Conservation (phyloP, 179 eudicot species). For the Silene noctiflora region DNA sequence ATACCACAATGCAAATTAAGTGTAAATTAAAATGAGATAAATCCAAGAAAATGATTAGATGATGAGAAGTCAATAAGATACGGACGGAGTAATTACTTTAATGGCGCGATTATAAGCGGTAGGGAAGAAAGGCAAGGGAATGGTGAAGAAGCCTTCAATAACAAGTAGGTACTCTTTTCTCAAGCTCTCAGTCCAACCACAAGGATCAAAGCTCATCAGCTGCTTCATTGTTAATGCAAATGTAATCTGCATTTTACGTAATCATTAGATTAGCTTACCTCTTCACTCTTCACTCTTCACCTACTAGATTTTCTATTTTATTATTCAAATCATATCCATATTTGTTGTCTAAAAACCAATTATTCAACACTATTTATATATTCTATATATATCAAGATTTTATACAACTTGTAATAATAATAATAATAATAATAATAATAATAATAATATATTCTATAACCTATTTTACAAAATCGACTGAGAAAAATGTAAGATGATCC, state of each 20-base stretch:
- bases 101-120: constrained; percentile 76
- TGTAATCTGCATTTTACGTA: constrained; percentile 58
- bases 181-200: constrained; percentile 82
- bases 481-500: too few species aligned
- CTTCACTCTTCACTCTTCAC: neutral
- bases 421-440: too few species aligned
- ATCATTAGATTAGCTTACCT: neutral
- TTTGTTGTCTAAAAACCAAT: neutral
- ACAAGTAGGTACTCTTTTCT: constrained; percentile 83
- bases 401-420: too few species aligned
- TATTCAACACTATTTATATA: neutral
- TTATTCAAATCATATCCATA: neutral
- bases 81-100: too few species aligned
- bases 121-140: constrained; percentile 76
- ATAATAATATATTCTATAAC: too few species aligned
- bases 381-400: neutral
- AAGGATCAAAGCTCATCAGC: constrained; percentile 86
- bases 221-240: constrained; percentile 91
- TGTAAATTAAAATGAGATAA: too few species aligned
- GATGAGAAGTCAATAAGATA: too few species aligned
- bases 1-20: too few species aligned
- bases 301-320: neutral
- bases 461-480: too few species aligned
- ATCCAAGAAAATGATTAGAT: neutral
- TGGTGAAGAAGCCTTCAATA: constrained; percentile 89